Evolutionary conservation across 2,329 filamentous ascomycete genomes (phyloP).

Genomic region (Pseudovirgaria hyperparasitica): DNA sequence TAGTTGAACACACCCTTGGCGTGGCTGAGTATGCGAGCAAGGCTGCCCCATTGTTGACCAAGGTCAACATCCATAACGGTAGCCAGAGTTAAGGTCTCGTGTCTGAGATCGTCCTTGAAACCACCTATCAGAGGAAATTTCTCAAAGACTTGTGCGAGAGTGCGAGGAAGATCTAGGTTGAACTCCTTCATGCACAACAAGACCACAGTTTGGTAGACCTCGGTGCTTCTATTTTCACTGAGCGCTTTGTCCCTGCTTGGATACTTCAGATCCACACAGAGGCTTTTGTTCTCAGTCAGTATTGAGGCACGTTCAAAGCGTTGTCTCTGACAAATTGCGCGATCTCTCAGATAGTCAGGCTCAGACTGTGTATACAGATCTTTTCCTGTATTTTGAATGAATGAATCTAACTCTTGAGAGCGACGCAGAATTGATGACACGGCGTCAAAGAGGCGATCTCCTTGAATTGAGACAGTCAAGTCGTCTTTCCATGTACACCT

Average conservation of each 20-base stretch:
- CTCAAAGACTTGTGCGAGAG: slow-evolving; percentile 7
- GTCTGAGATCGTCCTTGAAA: slow-evolving; percentile 4
- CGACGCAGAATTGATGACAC: slow-evolving; percentile 8
- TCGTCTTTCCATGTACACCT: slow-evolving; percentile 10
- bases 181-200: slow-evolving; percentile 6
- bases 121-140: slow-evolving; percentile 9
- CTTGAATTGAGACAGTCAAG: slow-evolving; percentile 9
- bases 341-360: no score
- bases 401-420: slow-evolving; percentile 1
- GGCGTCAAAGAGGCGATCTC: slow-evolving; percentile 9
- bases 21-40: slow-evolving; percentile 26
- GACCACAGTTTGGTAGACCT: slow-evolving; percentile 8
- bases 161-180: slow-evolving; percentile 5
- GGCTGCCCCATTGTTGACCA: slow-evolving; percentile 26
- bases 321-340: no score
- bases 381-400: no score
- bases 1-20: slow-evolving; percentile 12
- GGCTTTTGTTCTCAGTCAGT: not conserved
- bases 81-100: slow-evolving; percentile 6
- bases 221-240: slow-evolving; percentile 7
- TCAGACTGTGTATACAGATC: no score
- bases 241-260: no score
- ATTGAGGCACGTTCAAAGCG: no score
- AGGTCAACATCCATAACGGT: slow-evolving; percentile 18
- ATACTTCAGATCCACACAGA: no score